Conservation (phyloP, 1,284 basidiomycete species). For the Fomitopsis schrenkii region DNA sequence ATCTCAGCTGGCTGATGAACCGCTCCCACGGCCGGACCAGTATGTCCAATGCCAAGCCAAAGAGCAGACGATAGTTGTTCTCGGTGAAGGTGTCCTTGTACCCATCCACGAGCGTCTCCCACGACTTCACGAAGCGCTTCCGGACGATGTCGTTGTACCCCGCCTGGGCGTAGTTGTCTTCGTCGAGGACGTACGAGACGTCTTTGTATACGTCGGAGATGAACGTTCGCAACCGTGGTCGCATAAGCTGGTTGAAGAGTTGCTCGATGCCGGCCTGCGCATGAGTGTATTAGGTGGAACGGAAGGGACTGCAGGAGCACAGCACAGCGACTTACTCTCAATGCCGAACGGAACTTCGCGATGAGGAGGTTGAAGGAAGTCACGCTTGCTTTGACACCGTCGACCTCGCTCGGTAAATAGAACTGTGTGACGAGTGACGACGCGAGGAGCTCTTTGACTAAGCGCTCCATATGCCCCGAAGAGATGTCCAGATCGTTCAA, state of each 20-base stretch:
- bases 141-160: slow-evolving; percentile 85
- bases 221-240: slow-evolving; percentile 80
- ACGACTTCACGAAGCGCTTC: slow-evolving; percentile 85
- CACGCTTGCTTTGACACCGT: slow-evolving; percentile 42
- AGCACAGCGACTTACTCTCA: slow-evolving; percentile 50
- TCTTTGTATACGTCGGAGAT: slow-evolving; percentile 89
- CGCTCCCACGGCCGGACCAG: slow-evolving; percentile 94
- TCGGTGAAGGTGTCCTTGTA: slow-evolving; percentile 90
- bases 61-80: slow-evolving; percentile 83
- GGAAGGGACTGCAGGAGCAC: neutral
- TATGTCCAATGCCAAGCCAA: slow-evolving; percentile 80
- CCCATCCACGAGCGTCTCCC: slow-evolving; percentile 81
- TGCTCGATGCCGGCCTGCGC: slow-evolving; percentile 84
- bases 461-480: slow-evolving; percentile 78
- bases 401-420: slow-evolving; percentile 62
- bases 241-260: slow-evolving; percentile 88
- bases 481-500: slow-evolving; percentile 90
- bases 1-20: slow-evolving; percentile 75
- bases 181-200: slow-evolving; percentile 84
- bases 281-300: slow-evolving; percentile 12
- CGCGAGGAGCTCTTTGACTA: slow-evolving; percentile 66
- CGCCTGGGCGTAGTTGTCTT: slow-evolving; percentile 78
- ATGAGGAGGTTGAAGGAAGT: slow-evolving; percentile 49
- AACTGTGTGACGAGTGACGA: slow-evolving; percentile 61
- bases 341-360: slow-evolving; percentile 62